Conservation (phyloP, 768 basidiomycete genomes). For the Russula lepida region DNA sequence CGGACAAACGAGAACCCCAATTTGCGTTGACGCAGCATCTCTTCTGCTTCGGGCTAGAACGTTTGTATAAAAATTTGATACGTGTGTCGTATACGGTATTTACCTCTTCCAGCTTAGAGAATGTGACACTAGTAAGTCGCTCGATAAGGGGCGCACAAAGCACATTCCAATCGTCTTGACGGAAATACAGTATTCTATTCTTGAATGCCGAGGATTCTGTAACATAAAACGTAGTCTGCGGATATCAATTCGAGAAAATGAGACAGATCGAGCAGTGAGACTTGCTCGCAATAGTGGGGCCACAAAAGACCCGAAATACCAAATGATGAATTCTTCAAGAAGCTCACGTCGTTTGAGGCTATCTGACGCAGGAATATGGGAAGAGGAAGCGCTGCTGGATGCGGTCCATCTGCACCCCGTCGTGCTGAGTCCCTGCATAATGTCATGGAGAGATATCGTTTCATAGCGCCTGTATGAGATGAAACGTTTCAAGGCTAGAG, state of each 20-base stretch:
- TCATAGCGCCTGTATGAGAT: slow-evolving; percentile 76
- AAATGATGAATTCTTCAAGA: slow-evolving; percentile 82
- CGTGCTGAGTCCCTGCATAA: slow-evolving; percentile 69
- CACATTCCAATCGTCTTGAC: slow-evolving; percentile 88
- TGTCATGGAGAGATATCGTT: slow-evolving; percentile 60
- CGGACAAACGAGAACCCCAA: slow-evolving; percentile 83
- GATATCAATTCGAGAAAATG: neutral
- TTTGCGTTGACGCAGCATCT: slow-evolving; percentile 58
- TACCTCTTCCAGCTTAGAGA: slow-evolving; percentile 64
- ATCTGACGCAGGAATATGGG: slow-evolving; percentile 55
- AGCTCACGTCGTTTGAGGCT: slow-evolving; percentile 70
- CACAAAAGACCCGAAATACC: slow-evolving; percentile 88
- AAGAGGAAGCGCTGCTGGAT: slow-evolving; percentile 32
- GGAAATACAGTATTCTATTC: slow-evolving; percentile 81
- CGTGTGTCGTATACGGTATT: slow-evolving; percentile 11
- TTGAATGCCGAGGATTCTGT: slow-evolving; percentile 85
- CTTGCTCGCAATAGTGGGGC: slow-evolving; percentile 68
- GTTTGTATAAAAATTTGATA: neutral
- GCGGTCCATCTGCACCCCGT: slow-evolving; percentile 76
- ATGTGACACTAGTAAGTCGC: slow-evolving; percentile 60
- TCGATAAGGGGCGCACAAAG: slow-evolving; percentile 77
- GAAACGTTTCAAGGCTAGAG: slow-evolving; percentile 63
- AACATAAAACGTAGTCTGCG: slow-evolving; percentile 85
- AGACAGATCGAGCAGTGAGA: neutral
- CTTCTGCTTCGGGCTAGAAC: slow-evolving; percentile 51